Percentiles rank a stretch among this genome's conserved stretches.
Conservation (phyloP, 139 green algal genomes). For the Spirogloea muscicola region DNA sequence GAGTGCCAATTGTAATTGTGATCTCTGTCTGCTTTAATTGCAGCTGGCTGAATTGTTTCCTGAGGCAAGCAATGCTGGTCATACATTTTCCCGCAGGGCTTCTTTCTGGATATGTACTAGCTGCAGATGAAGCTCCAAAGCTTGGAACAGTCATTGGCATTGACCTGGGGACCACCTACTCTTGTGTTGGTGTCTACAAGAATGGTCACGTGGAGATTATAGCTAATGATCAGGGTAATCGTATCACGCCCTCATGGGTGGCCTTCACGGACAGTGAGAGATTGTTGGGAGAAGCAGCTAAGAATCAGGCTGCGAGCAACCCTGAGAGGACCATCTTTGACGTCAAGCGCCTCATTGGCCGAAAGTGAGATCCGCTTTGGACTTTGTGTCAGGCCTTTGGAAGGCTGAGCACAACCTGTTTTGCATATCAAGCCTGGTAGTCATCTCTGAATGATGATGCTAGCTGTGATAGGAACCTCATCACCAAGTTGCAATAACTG, state of each 20-base stretch:
- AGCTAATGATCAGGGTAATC: slow-evolving; percentile 97
- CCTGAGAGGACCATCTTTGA: slow-evolving; percentile 92
- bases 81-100: too few species aligned
- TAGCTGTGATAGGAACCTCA: too few species aligned
- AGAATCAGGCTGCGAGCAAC: slow-evolving; percentile 97
- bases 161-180: slow-evolving; percentile 97
- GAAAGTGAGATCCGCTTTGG: slow-evolving; percentile 76
- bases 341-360: slow-evolving; percentile 96
- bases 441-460: too few species aligned
- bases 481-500: too few species aligned
- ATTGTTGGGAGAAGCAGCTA: slow-evolving; percentile 94
- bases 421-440: too few species aligned
- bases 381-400: too few species aligned
- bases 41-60: too few species aligned
- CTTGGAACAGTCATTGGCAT: slow-evolving; percentile 85
- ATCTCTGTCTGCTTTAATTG: too few species aligned
- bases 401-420: too few species aligned
- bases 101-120: too few species aligned
- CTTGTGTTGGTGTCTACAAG: slow-evolving; percentile 98
- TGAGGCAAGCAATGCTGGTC: too few species aligned
- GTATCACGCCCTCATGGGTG: slow-evolving; percentile 98
- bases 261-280: slow-evolving; percentile 99
- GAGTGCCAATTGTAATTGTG: too few species aligned
- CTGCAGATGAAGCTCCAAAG: slow-evolving; percentile 37
- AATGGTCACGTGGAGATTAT: slow-evolving; percentile 98